Conservation (phyloP, 208 protist species). For the Trichomonas vaginalis region DNA sequence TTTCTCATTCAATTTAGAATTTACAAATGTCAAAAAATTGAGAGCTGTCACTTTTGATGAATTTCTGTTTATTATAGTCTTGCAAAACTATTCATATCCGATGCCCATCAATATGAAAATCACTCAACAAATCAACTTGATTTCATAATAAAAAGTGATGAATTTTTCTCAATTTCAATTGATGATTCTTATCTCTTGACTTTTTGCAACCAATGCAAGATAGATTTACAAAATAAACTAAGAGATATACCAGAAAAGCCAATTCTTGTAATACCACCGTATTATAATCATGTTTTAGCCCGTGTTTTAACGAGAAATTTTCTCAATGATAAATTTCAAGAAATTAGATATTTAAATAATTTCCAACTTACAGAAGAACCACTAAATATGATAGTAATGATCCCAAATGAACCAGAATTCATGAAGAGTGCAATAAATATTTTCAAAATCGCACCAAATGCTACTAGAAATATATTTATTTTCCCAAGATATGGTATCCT, state of each 20-base stretch:
- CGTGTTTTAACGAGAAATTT: neutral
- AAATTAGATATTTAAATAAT: neutral
- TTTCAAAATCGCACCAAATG: neutral
- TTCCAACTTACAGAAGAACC: neutral
- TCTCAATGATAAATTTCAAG: neutral
- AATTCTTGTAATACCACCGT: neutral
- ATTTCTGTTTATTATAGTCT: no score
- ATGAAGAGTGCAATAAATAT: neutral
- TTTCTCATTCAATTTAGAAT: no score
- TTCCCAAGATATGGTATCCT: neutral
- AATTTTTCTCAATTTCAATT: no score
- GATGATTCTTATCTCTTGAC: neutral
- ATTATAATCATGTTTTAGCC: neutral
- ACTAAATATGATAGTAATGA: neutral
- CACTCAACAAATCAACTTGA: no score
- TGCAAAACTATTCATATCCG: no score
- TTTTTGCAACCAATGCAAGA: neutral
- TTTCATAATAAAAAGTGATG: no score
- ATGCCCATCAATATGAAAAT: no score
- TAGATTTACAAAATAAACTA: neutral
- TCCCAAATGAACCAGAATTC: neutral
- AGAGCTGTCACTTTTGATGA: no score
- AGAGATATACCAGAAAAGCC: neutral
- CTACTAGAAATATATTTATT: neutral
- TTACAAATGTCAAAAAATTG: no score